Base-by-base conservation (phyloP, 805 yeast genomes). In the Zygosaccharomyces pseudorouxii region DNA sequence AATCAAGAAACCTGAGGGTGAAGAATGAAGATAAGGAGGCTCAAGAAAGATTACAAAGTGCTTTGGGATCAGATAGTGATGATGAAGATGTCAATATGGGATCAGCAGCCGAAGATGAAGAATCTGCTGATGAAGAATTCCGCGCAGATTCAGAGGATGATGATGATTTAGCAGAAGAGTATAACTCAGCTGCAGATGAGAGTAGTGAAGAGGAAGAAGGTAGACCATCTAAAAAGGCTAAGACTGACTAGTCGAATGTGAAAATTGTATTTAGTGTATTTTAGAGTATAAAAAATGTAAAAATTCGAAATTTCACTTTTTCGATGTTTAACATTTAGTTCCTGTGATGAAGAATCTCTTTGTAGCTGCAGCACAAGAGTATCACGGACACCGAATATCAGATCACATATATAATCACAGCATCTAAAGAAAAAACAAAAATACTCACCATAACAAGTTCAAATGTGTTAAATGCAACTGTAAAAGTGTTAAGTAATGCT, bases 1-100 rank as follows among this genome's bases (percentile, higher is more conserved):
- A 77, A 57, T 80, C 84, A 42, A 89, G 88, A 75, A 86, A 85
- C 48, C 71, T 93, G 51, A 75, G 80, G 56, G 87, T 92, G 45
- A 85, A 83, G 72, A 90, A 90, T 64, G 98, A 92, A 62, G 90
- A 89, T 54, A 87, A 82, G 57, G 86, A 89, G 47, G 95, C 92
- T 37, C 89, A 89, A 69, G 82, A 82, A 43, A 76, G 86, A 73
- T 71, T 89, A 63, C 86, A 84, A 38, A 82, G 82, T 50, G 96
- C 88, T 5, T 74, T 89, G 63, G 86, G 79, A 37, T 78, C 76
- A 29, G 87, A 77, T 49, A 66, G 72, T 47, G 78, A 71, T 23
- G 87, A 75, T 57, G 74, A 69, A 40, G 80, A 74, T 53, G 48
- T 66, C 18, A 62, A 65, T 41, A 72, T 79, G 75, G 80, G 84